Evolutionary conservation across 495 filamentous ascomycete genomes (phyloP).

Genomic region (Annulohypoxylon maeteangense): DNA sequence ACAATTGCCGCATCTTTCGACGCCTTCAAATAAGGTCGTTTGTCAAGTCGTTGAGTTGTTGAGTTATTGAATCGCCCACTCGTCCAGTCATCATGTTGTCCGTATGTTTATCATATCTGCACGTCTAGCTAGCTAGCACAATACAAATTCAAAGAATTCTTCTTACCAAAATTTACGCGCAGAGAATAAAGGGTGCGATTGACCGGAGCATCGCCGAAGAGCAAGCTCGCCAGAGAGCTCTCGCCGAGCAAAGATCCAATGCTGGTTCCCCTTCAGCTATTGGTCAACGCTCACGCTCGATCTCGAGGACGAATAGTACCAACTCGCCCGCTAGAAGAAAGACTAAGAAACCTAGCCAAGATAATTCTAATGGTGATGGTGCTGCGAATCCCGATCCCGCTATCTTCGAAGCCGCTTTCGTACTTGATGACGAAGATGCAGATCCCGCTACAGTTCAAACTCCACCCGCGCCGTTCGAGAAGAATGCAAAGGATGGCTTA

Average conservation of each 20-base stretch:
- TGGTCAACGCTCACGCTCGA: conserved; percentile 60
- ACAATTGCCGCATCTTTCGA: conserved; percentile 23
- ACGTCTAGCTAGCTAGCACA: neutral
- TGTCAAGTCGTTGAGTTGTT: neutral
- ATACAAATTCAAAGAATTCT: neutral
- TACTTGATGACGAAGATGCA: conserved; percentile 78
- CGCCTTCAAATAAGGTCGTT: conserved; percentile 15
- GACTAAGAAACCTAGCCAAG: conserved; percentile 61
- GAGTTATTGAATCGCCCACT: conserved; percentile 7
- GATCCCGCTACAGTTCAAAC: conserved; percentile 64
- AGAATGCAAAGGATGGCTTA: conserved; percentile 45
- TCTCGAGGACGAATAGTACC: conserved; percentile 64
- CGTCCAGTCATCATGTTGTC: conserved; percentile 60
- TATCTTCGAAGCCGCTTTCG: conserved; percentile 84
- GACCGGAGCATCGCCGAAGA: conserved; percentile 90
- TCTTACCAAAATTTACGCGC: conserved; percentile 14
- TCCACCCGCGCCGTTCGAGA: conserved; percentile 32
- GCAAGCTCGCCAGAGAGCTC: conserved; percentile 76
- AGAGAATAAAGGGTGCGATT: conserved; percentile 88
- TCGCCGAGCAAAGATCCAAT: conserved; percentile 51
- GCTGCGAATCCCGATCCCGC: conserved; percentile 74
- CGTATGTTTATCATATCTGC: conserved; percentile 47
- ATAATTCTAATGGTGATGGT: conserved; percentile 57
- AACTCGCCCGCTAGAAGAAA: conserved; percentile 42
- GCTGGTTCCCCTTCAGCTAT: conserved; percentile 59